Evolutionary conservation across 1,284 basidiomycete species (phyloP), one percentile per base, ranked within the genome.

Genomic region (Moniliella sp.): DNA sequence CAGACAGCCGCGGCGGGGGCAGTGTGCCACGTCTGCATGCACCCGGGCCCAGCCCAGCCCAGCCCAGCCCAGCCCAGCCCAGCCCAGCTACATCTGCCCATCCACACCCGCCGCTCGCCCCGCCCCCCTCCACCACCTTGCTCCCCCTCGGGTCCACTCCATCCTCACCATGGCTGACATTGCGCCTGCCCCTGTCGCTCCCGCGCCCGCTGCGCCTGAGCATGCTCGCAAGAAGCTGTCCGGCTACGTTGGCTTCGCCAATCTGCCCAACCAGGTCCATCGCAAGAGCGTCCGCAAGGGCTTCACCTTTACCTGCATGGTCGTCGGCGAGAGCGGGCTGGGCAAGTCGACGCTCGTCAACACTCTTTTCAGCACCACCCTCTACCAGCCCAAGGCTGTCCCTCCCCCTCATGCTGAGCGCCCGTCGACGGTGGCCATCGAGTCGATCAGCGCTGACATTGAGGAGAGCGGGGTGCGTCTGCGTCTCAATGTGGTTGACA

Each of bases 301-400:
- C 25, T 57, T 57, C 43, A 46, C 38, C 34, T 57, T 57, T 30
- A 57, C 52, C 11, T 42, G 42, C 27, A 57, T 57, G 55, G 52
- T 57, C n/a, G 55, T 57, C 13, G 54, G 54, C 36, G 53, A 57
- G 37, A 52, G 50, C 11, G 55, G 55, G 35, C 46, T 57, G 10
- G 55, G 55, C 34, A 57, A 57, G 44, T 56, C 52, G 27, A 57
- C 55, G 8, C 39, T 57, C 30, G 52, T 57, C 46, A 57, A 57
- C 48, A 57, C 55, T 7, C 44, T 57, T 21, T 57, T 57, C 46
- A 57, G 56, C 46, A 56, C 48, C n/a, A 49, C 48, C 15, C 44
- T 57, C 25, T 55, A 56, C 34, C 51, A 50, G 14, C 46, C 48
- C 40, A 55, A 55, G 33, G 45, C 56, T 35, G 53, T 54, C 16